Base-by-base conservation (phyloP, 495 filamentous ascomycete genomes). In the Hypomontagnella monticulosa region DNA sequence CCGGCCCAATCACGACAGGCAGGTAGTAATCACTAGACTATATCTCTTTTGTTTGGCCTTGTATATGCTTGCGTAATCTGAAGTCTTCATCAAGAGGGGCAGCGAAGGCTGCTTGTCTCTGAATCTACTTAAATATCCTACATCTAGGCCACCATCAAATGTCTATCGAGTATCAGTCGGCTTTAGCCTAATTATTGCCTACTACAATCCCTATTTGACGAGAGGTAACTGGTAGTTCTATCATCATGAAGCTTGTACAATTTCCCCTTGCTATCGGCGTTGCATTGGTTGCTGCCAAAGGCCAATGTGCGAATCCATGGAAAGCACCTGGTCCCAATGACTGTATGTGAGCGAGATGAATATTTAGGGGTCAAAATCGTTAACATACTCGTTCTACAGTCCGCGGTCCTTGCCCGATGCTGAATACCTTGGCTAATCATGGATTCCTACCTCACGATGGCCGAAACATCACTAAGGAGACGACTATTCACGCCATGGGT, bases 321-420 rank as follows among this genome's bases (percentile, higher is more conserved):
- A 50, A 42, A 14, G 42, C 56, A 4, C 42, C 56, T 43, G 56
- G 56, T 4, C 46, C 46, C 4, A 27, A 42, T 32, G 56, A 59
- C 11, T 59, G 46, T 59, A 59, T 19, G 46, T n/a, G n/a, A n/a
- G n/a, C n/a, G n/a, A n/a, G n/a, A n/a, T n/a, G n/a, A n/a, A n/a
- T n/a, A n/a, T 8, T 42, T 18, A 34, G 11, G 1, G n/a, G 5
- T 3, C 27, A 14, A 3, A 20, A 14, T 10, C 3, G 18, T 14
- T 0, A 12, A 11, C 8, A n/a, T 30, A 19, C 14, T 41, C 43
- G 23, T 40, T 32, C 10, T n/a, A 36, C 44, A 78, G 76, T 70
- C 15, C 71, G 76, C 2, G 73, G 66, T 16, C 76, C 76, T 27
- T 78, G 76, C 20, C 75, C 76, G 0, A 77, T 78, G 73, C 46